Percentiles rank a stretch among this genome's conserved stretches.
phyloP scores from a whole-genome alignment of 2,329 filamentous ascomycete genomes.

The Microcyclospora tardicrescens region DNA sequence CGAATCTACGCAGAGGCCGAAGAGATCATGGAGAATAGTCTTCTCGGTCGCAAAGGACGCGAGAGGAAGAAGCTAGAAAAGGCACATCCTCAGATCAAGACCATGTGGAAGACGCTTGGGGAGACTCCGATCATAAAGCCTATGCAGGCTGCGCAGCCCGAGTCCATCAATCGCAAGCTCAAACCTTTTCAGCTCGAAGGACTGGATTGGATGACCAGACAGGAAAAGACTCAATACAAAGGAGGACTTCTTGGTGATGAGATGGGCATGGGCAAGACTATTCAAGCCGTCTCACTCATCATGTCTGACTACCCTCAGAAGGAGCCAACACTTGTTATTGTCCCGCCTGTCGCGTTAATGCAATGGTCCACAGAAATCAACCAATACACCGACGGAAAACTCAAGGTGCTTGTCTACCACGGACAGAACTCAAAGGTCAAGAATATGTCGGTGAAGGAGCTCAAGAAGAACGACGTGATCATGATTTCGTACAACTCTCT shows the following conservation, averaged over 20 bases:
- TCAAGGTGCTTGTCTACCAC: slow-evolving; percentile 86
- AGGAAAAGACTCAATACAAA: slow-evolving; percentile 74
- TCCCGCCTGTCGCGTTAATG: slow-evolving; percentile 88
- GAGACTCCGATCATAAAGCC: slow-evolving; percentile 53
- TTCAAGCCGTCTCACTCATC: slow-evolving; percentile 91
- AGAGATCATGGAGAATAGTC: slow-evolving; percentile 6
- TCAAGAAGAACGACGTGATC: slow-evolving; percentile 80
- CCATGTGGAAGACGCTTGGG: slow-evolving; percentile 74
- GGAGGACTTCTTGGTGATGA: slow-evolving; percentile 90
- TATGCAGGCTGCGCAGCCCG: slow-evolving; percentile 56
- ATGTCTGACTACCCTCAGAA: slow-evolving; percentile 92
- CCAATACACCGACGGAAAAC: slow-evolving; percentile 67
- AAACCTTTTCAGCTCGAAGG: slow-evolving; percentile 93
- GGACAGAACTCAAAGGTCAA: slow-evolving; percentile 76
- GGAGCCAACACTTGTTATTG: slow-evolving; percentile 71
- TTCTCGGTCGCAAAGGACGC: slow-evolving; percentile 18
- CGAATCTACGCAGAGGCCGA: slow-evolving; percentile 9
- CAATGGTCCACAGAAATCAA: slow-evolving; percentile 60
- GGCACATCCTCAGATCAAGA: slow-evolving; percentile 63
- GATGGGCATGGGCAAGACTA: slow-evolving; percentile 98
- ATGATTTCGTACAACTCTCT: slow-evolving; percentile 92
- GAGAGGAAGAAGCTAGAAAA: slow-evolving; percentile 58
- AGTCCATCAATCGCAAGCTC: slow-evolving; percentile 64
- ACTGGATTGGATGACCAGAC: slow-evolving; percentile 83
- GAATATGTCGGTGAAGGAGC: slow-evolving; percentile 56